Evolutionary conservation across 306 rosid species (phyloP).

Genomic region (Cicer yamashitae): DNA sequence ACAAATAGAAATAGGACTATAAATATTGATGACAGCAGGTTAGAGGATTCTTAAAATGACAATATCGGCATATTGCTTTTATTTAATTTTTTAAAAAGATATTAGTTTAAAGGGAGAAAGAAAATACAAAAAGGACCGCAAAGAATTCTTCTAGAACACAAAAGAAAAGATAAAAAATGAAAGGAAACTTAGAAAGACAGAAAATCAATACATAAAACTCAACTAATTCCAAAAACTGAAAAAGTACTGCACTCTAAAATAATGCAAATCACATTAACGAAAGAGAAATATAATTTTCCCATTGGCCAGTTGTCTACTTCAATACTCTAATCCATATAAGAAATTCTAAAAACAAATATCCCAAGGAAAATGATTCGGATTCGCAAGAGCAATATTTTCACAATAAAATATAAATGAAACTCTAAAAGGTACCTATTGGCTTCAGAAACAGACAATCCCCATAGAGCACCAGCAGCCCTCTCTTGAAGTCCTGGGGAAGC

Average conservation of each 20-base stretch:
- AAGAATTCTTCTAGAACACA: not conserved
- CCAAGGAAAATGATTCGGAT: slow-evolving; percentile 2
- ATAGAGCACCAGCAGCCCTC: slow-evolving; percentile 99
- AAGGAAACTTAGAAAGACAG: slow-evolving; percentile 14
- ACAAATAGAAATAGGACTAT: slow-evolving; percentile 13
- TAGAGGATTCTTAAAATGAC: slow-evolving; percentile 9
- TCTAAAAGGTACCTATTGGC: slow-evolving; percentile 78
- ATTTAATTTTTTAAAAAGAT: not conserved
- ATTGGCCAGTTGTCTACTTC: slow-evolving; percentile 13
- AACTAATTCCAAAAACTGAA: not conserved
- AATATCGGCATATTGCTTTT: not conserved
- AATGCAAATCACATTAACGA: slow-evolving; percentile 15
- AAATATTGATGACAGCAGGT: slow-evolving; percentile 7
- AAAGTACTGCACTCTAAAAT: slow-evolving; percentile 4
- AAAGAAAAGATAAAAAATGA: not conserved
- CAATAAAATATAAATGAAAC: slow-evolving; percentile 31
- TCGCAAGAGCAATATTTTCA: not conserved
- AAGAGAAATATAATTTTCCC: slow-evolving; percentile 3
- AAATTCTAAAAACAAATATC: not conserved
- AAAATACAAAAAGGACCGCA: slow-evolving; percentile 6
- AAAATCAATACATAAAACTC: slow-evolving; percentile 1
- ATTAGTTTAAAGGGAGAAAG: slow-evolving; percentile 1
- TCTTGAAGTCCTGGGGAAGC: slow-evolving; percentile 99
- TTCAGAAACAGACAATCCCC: slow-evolving; percentile 99
- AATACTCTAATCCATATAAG: slow-evolving; percentile 11